Evolutionary conservation across 805 yeast genomes (phyloP), one percentile per base, ranked within the genome.

Genomic region (Candida pseudoglaebosa): DNA sequence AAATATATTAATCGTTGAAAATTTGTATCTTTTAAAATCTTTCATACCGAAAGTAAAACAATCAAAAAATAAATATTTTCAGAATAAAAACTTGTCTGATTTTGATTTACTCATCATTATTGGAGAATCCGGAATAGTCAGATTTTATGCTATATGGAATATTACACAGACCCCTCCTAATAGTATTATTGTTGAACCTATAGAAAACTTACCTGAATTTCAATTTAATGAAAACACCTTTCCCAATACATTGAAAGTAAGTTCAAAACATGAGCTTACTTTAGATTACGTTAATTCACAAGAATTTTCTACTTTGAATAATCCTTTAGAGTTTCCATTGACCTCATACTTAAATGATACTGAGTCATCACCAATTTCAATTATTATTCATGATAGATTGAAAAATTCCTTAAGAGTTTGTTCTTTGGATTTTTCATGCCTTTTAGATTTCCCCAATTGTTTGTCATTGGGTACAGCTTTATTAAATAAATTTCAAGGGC

Each of bases 401-500:
- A 68, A 68, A 37, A 50, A 57, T 36, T 62, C 69, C 3, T 37
- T 68, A 6, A 46, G 71, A 32, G 47, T 53, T 24, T 50, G 56
- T 24, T 42, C 45, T 2, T 39, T 63, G 8, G 40, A 46, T 18
- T 48, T 57, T 24, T 16, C 37, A 4, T 26, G 35, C 4, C 10
- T 49, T 4, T n/a, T n/a, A n/a, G n/a, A n/a, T n/a, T n/a, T n/a
- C n/a, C n/a, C n/a, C n/a, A n/a, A n/a, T n/a, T n/a, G n/a, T n/a
- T n/a, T n/a, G n/a, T 20, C 38, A 7, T 29, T 47, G 9, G 53
- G 51, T 1, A 39, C 54, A 3, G 37, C 34, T 8, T 48, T 67
- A 15, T 28, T 51, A 2, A 52, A 80, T 45, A 80, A 83, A 47
- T 76, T 82, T 39, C 87, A 95, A 1, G 98, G 98, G 1, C 96